phyloP scores from a whole-genome alignment of 495 filamentous ascomycete genomes.

The Aspergillus saccharolyticus region DNA sequence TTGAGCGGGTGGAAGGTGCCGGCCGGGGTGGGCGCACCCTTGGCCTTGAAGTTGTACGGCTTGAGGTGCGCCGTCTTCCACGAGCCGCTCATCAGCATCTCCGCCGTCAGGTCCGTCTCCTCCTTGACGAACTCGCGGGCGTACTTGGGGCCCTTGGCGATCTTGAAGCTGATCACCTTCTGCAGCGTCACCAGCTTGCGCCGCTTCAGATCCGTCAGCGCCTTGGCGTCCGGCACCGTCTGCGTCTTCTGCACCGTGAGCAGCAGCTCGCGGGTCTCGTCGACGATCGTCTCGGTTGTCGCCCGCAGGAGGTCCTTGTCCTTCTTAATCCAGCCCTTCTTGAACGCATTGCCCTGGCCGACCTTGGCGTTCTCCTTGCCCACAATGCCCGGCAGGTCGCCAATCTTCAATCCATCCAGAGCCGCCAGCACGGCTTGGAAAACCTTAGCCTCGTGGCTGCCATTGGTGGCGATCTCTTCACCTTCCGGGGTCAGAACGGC shows the following conservation, averaged over 20 bases:
- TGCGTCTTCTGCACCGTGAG: constrained; percentile 61
- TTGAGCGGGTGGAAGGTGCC: constrained; percentile 91
- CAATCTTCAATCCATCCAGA: constrained; percentile 72
- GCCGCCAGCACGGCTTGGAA: constrained; percentile 78
- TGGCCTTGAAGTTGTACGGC: constrained; percentile 94
- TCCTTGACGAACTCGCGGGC: constrained; percentile 81
- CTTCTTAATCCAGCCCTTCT: constrained; percentile 93
- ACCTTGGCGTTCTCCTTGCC: constrained; percentile 81
- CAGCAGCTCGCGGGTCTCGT: constrained; percentile 71
- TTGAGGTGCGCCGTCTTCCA: constrained; percentile 83
- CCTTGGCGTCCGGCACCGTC: constrained; percentile 64
- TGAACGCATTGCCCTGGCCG: constrained; percentile 94
- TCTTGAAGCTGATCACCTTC: constrained; percentile 80
- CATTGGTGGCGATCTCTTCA: constrained; percentile 70
- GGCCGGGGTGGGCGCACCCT: constrained; percentile 71
- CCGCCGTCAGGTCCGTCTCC: constrained; percentile 89
- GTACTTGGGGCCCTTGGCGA: constrained; percentile 82
- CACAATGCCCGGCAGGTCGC: constrained; percentile 70
- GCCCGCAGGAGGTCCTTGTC: constrained; percentile 62
- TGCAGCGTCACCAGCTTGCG: constrained; percentile 75
- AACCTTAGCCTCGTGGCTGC: constrained; percentile 91
- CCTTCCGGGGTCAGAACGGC: constrained; percentile 75
- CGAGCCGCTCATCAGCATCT: constrained; percentile 70
- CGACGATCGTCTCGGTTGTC: constrained; percentile 63
- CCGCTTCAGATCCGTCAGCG: constrained; percentile 76